Conservation (phyloP, 345 rosid genomes). For the Melastoma malabathricum region DNA sequence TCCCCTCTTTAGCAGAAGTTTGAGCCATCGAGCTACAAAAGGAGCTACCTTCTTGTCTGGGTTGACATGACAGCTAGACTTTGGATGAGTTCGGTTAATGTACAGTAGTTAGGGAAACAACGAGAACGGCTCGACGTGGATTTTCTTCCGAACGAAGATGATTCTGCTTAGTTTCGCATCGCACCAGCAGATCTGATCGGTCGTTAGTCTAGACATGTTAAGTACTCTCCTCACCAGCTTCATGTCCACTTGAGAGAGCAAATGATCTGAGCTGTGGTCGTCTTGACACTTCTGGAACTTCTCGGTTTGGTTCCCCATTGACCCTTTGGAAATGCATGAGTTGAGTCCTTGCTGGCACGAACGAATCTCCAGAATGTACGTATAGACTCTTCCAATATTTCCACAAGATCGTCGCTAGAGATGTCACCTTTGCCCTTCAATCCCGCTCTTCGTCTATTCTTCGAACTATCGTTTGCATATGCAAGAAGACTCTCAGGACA, state of each 20-base stretch:
- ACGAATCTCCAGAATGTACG: slow-evolving; percentile 71
- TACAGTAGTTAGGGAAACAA: slow-evolving; percentile 70
- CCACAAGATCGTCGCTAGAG: slow-evolving; percentile 53
- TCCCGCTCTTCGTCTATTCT: slow-evolving; percentile 33
- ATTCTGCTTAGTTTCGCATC: slow-evolving; percentile 44
- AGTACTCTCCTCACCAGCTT: slow-evolving; percentile 72
- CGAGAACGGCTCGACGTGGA: slow-evolving; percentile 66
- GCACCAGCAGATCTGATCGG: slow-evolving; percentile 79
- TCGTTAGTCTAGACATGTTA: slow-evolving; percentile 59
- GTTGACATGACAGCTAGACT: too few species aligned
- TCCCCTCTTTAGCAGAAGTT: too few species aligned
- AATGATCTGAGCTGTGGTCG: slow-evolving; percentile 40
- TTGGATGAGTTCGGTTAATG: not conserved
- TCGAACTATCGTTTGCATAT: slow-evolving; percentile 50
- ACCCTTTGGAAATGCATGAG: slow-evolving; percentile 18
- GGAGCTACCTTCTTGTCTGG: too few species aligned
- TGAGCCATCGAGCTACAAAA: slow-evolving; percentile 18
- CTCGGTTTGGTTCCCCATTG: slow-evolving; percentile 35
- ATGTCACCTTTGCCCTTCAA: slow-evolving; percentile 29
- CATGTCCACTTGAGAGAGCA: slow-evolving; percentile 85
- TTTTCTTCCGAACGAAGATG: slow-evolving; percentile 45
- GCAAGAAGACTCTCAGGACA: not conserved
- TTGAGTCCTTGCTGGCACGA: slow-evolving; percentile 58
- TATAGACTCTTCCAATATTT: slow-evolving; percentile 84
- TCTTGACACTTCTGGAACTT: slow-evolving; percentile 29